Evolutionary conservation across 495 filamentous ascomycete genomes (phyloP).

Genomic region (Hyaloscypha variabilis): DNA sequence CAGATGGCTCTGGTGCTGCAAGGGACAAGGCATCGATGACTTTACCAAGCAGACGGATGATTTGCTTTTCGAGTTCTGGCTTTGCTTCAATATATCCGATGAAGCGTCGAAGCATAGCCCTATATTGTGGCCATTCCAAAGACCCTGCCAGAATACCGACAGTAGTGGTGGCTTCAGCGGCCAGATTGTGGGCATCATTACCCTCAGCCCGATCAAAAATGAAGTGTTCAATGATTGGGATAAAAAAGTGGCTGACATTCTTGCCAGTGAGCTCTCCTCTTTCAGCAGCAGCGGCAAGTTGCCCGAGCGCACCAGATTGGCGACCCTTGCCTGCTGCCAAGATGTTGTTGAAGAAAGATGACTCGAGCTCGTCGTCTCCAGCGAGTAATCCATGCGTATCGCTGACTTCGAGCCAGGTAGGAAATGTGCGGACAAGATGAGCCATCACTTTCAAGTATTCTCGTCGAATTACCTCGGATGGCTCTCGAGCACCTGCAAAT

Average conservation of each 20-base stretch:
- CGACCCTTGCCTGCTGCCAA: slow-evolving; percentile 89
- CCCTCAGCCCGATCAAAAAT: slow-evolving; percentile 78
- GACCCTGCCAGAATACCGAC: slow-evolving; percentile 73
- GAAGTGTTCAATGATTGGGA: slow-evolving; percentile 93
- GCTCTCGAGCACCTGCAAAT: slow-evolving; percentile 70
- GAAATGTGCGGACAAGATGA: slow-evolving; percentile 71
- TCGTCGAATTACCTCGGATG: slow-evolving; percentile 79
- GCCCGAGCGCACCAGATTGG: slow-evolving; percentile 79
- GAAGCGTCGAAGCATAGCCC: slow-evolving; percentile 78
- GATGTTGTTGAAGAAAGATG: slow-evolving; percentile 91
- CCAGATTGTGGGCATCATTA: slow-evolving; percentile 79
- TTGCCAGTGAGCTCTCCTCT: slow-evolving; percentile 65
- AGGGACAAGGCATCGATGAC: slow-evolving; percentile 74
- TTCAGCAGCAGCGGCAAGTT: slow-evolving; percentile 67
- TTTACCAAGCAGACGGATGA: slow-evolving; percentile 78
- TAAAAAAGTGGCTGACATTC: slow-evolving; percentile 83
- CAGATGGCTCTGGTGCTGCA: slow-evolving; percentile 39
- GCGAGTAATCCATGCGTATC: slow-evolving; percentile 78
- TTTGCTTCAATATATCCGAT: slow-evolving; percentile 78
- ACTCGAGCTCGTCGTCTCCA: slow-evolving; percentile 76
- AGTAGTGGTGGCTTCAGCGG: slow-evolving; percentile 76
- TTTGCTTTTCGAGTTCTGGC: slow-evolving; percentile 80
- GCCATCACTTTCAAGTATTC: slow-evolving; percentile 81
- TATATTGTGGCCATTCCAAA: slow-evolving; percentile 90
- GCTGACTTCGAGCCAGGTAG: slow-evolving; percentile 65